Base-by-base conservation (phyloP, 108 stramenopile genomes). In the Parmales sp. region DNA sequence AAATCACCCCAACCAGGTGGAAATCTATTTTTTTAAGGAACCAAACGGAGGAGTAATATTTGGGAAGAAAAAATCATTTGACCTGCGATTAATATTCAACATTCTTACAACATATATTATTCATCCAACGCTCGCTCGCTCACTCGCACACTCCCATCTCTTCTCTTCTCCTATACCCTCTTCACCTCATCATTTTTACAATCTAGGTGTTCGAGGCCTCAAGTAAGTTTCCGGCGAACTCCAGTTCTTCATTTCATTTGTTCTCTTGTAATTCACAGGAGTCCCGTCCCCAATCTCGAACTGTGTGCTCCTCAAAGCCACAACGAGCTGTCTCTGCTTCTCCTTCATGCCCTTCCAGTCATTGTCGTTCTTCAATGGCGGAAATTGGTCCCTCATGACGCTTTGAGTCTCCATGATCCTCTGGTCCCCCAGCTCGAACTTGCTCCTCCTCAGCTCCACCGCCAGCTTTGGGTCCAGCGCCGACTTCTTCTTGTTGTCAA, bases 231-330 rank as follows among this genome's bases (percentile, higher is more conserved):
- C 54, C 28, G 54, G 54, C 29, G 13, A 4, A 34, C 18, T 34
- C 54, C 54, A 60, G 26, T 60, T 60, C 54, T 60, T 60, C 54
- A 60, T 60, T 20, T 60, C 54, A 16, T 34, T 60, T 16, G 54
- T 60, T 20, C 20, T 60, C 31, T 60, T 60, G 31, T 60, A 60
- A 11, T 19, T 20, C 13, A 60, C 54, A 4, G 54, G 54, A 34
- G 31, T 60, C 28, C 54, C 54, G 16, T 60, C 54, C 18, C 54
- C 54, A 60, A 60, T 60, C 54, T 11, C 20, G 31, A 60, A 60
- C 26, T 60, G 54, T 4, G 54, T 60, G n/a, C n/a, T 19, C 54
- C 54, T 11, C 54, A 60, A 34, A 5, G 29, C 31, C 3, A 34
- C 36, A 20, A 60, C 54, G 29, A 60, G 54, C 31, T 60, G 31